Evolutionary conservation across 2,329 filamentous ascomycete species (phyloP), one percentile per base, ranked within the genome.

Genomic region (Cercospora zeina): DNA sequence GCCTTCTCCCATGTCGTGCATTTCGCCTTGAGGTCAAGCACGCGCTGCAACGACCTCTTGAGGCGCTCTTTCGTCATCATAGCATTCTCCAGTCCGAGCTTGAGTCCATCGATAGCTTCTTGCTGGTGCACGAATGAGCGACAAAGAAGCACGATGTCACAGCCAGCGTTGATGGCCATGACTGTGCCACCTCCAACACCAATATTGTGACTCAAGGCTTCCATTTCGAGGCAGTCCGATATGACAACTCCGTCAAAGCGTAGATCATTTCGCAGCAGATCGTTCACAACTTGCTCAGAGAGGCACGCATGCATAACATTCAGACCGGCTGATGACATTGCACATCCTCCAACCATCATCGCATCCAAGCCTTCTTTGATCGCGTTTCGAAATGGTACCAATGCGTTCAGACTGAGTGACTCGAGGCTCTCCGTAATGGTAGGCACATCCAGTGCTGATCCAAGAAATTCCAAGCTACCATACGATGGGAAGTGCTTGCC

Each of bases 401-500:
- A 79, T 30, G 93, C 93, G 70, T 89, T 96, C n/a, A 97, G 80
- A 67, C 91, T 96, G 49, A 97, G 81, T 71, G 96, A 93, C 73
- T 97, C 93, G 11, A 97, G 78, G 0, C 93, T 96, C 74, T 97
- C 93, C 0, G 92, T 97, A 69, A 97, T 97, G 64, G 96, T 95
- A 13, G 93, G 93, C 31, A 97, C 92, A 71, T 97, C 93, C 24
- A 96, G 80, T 53, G 90, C 93, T 4, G 92, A 96, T 11, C 92
- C 93, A 1, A 96, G 84, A 70, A 97, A 96, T 74, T 97, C 93
- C 16, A 97, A 81, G 70, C 96, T 97, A 33, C 93, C 93, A 72
- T 97, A 97, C 0, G 92, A 96, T 3, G 93, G 93, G 69, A 97
- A 97, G 75, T 97, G 93, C 75, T 97, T 97, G 61, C 93, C 93